These are phyloP conservation scores for Neurospora cerealis DNA, from an alignment of 495 filamentous ascomycete species.

Conservation along the genomic window DNA sequence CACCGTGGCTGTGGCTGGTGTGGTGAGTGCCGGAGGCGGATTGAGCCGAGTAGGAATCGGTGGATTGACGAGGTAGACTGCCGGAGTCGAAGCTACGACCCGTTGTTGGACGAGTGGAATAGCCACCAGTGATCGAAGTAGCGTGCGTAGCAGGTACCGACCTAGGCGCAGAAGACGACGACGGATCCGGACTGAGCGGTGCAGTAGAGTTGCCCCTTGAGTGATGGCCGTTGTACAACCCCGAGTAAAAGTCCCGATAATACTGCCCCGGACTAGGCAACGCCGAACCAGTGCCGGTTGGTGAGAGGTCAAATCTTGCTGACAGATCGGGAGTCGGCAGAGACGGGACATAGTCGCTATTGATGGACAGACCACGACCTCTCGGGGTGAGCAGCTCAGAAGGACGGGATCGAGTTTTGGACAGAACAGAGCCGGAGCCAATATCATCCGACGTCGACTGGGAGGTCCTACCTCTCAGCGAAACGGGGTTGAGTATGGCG, in stretches of 20 bases:
- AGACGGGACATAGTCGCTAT: slow-evolving; percentile 54
- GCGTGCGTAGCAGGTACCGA: slow-evolving; percentile 3
- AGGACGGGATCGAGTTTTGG: slow-evolving; percentile 30
- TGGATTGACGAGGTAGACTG: slow-evolving; percentile 31
- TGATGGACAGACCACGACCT: slow-evolving; percentile 48
- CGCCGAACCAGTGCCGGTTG: slow-evolving; percentile 19
- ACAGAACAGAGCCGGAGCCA: slow-evolving; percentile 19
- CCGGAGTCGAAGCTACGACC: slow-evolving; percentile 41
- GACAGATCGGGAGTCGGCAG: slow-evolving; percentile 48
- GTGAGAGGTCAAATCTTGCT: slow-evolving; percentile 45
- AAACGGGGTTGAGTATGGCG: slow-evolving; percentile 37
- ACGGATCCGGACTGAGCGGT: slow-evolving; percentile 31
- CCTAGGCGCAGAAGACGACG: slow-evolving; percentile 17
- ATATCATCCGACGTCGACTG: slow-evolving; percentile 37
- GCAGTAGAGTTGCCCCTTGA: slow-evolving; percentile 26
- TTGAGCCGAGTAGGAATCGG: slow-evolving; percentile 28
- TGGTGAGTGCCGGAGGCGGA: slow-evolving; percentile 3
- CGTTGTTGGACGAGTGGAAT: slow-evolving; percentile 36
- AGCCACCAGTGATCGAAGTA: slow-evolving; percentile 7
- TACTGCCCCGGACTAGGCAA: slow-evolving; percentile 40
- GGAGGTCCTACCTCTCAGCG: slow-evolving; percentile 29
- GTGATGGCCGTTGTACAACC: slow-evolving; percentile 24
- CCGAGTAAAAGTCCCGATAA: slow-evolving; percentile 40
- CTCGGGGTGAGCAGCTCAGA: slow-evolving; percentile 29
- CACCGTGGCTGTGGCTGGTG: not conserved